Conservation (phyloP, 371 early-diverging fungal species). For the Circinella umbellata region DNA sequence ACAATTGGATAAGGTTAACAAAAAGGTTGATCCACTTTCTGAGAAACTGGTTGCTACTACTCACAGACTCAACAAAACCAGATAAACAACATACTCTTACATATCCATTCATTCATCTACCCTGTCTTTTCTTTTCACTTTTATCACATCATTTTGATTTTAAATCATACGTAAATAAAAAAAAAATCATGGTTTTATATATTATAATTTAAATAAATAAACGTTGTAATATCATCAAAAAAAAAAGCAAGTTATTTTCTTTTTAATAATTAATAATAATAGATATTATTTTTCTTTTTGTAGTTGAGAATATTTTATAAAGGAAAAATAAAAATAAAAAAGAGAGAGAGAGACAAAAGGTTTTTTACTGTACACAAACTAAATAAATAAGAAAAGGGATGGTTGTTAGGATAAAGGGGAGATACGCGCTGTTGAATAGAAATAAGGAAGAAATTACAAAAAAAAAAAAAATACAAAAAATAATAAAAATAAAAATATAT, state of each 20-base stretch:
- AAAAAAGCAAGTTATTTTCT: too few species aligned
- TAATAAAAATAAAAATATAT: background rate
- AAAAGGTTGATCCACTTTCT: conserved; percentile 50
- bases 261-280: too few species aligned
- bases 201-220: background rate
- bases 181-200: background rate
- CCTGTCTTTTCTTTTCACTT: background rate
- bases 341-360: background rate
- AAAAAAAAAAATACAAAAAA: background rate
- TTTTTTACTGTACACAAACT: background rate
- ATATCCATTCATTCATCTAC: background rate
- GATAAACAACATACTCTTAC: conserved; percentile 12
- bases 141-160: background rate
- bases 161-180: too few species aligned
- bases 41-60: conserved; percentile 47
- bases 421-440: background rate
- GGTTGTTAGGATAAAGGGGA: background rate
- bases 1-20: conserved; percentile 31
- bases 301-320: too few species aligned
- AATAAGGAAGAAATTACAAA: background rate
- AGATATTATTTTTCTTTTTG: too few species aligned
- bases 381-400: background rate
- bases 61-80: conserved; percentile 51
- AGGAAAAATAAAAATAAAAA: background rate
- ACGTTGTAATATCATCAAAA: too few species aligned